Conservation (phyloP, 129 eudicot genomes). For the Centella asiatica region DNA sequence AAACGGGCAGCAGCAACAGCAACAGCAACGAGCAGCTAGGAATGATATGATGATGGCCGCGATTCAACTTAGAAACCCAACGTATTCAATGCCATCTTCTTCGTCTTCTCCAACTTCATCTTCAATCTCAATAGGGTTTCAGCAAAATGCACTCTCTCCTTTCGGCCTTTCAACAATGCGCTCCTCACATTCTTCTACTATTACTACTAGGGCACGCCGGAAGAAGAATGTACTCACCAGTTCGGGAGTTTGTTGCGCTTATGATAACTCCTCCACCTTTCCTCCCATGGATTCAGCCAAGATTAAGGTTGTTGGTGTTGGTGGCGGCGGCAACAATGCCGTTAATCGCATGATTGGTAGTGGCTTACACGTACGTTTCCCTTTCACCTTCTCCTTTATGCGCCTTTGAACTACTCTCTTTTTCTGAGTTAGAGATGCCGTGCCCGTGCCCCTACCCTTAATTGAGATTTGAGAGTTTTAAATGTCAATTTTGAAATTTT, state of each 20-base stretch:
- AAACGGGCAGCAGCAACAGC: too few relatives aligned
- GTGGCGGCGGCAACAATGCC: constrained; percentile 99
- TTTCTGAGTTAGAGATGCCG: neutral
- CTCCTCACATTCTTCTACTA: neutral
- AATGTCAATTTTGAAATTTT: neutral
- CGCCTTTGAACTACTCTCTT: neutral
- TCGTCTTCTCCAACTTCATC: constrained; percentile 12
- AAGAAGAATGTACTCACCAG: constrained; percentile 24
- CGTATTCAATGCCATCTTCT: constrained; percentile 24
- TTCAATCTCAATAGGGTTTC: constrained; percentile 24
- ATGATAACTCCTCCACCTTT: constrained; percentile 13
- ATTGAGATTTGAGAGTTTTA: neutral
- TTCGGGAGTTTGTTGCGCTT: constrained; percentile 21
- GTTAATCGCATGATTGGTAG: constrained; percentile 99
- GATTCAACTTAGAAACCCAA: constrained; percentile 27
- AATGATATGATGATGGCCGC: constrained; percentile 22
- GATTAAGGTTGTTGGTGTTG: constrained; percentile 96
- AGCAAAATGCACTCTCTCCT: constrained; percentile 26
- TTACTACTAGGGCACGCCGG: constrained; percentile 17
- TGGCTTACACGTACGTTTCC: constrained; percentile 62
- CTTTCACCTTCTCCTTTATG: too few relatives aligned
- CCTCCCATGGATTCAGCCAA: constrained; percentile 63
- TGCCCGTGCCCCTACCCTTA: neutral
- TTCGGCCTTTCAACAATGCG: constrained; percentile 22
- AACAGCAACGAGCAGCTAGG: neutral